Evolutionary conservation across 805 yeast species (phyloP), one percentile per base, ranked within the genome.

Genomic region (Metschnikowia gruessii): DNA sequence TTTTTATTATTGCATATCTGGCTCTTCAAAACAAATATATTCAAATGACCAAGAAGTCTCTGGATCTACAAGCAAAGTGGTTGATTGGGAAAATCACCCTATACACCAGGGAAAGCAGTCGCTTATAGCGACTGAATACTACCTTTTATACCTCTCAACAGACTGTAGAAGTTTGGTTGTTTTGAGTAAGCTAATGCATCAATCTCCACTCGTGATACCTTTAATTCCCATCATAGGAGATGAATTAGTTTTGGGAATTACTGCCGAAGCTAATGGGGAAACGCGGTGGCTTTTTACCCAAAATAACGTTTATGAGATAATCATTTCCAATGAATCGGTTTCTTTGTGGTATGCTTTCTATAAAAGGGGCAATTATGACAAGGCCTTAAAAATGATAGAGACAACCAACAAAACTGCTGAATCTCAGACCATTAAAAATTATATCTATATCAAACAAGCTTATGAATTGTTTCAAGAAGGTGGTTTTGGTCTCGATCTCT

Each of bases 281-380:
- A 87, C 98, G 0, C 86, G 71, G 55, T 94, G 99, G 99, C 64
- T 86, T 3, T 87, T 71, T 56, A 80, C 94, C 0, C 63, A 68
- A 11, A 59, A 66, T 4, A 73, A 72, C 40, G 80, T 94, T 9
- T 86, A 76, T 59, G 99, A 94, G 61, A 65, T 94, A 6, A 74
- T 84, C 9, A 69, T 87, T 11, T 75, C 75, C 30, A 77, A 85
- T 57, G 97, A 92, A 62, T 72, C 82, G 4, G 69, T 76, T 4
- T 85, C 85, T 21, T 82, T 91, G 2, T 88, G 97, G 96, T 77
- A 76, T 16, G 35, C 45, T 8, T 52, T 52, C 35, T 55, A 52
- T 33, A 46, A 49, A 22, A 13, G 47, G 37, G 57, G 56, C 1
- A 37, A 77, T 46, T 92, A 74, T 62, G 87, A 83, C 15, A 80